Conservation (phyloP, 2,329 filamentous ascomycete genomes). For the Colletotrichum tamarilloi region DNA sequence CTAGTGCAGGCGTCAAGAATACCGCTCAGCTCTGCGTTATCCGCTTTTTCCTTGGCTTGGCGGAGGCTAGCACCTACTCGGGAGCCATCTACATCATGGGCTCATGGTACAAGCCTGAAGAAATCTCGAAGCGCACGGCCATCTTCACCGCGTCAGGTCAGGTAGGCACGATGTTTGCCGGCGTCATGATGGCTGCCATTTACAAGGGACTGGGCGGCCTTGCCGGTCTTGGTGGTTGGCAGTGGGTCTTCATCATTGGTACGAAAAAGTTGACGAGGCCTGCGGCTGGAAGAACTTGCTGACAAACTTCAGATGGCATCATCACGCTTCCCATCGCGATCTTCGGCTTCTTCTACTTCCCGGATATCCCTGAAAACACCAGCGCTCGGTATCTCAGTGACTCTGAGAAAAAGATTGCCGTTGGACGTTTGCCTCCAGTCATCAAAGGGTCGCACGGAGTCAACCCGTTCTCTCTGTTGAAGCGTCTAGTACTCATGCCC, state of each 20-base stretch:
- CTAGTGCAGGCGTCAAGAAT: constrained; percentile 38
- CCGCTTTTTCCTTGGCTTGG: constrained; percentile 52
- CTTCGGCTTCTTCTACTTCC: constrained; percentile 62
- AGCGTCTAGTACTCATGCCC: constrained; percentile 34
- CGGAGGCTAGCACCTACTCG: constrained; percentile 52
- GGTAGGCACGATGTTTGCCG: constrained; percentile 69
- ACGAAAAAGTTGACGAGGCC: background rate
- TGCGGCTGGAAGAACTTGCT: background rate
- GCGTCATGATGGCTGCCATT: constrained; percentile 63
- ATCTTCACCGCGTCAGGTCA: constrained; percentile 72
- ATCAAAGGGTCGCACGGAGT: constrained; percentile 41
- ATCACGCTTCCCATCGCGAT: constrained; percentile 64
- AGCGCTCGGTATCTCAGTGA: constrained; percentile 46
- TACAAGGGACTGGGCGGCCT: constrained; percentile 53
- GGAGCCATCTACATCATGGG: constrained; percentile 57
- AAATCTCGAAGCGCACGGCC: constrained; percentile 71
- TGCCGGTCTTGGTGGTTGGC: constrained; percentile 61
- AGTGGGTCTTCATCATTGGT: constrained; percentile 52
- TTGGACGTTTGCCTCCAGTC: constrained; percentile 46
- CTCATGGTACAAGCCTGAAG: constrained; percentile 69
- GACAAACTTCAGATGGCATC: constrained; percentile 52
- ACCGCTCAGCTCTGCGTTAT: constrained; percentile 49
- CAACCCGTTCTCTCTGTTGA: constrained; percentile 37
- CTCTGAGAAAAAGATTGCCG: constrained; percentile 51
- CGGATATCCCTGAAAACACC: constrained; percentile 56